A percentile compares a stretch with the other conserved stretches of the same genome.
Evolutionary conservation across 768 basidiomycete genomes (phyloP).

Genomic region (Amanita jacksonii): DNA sequence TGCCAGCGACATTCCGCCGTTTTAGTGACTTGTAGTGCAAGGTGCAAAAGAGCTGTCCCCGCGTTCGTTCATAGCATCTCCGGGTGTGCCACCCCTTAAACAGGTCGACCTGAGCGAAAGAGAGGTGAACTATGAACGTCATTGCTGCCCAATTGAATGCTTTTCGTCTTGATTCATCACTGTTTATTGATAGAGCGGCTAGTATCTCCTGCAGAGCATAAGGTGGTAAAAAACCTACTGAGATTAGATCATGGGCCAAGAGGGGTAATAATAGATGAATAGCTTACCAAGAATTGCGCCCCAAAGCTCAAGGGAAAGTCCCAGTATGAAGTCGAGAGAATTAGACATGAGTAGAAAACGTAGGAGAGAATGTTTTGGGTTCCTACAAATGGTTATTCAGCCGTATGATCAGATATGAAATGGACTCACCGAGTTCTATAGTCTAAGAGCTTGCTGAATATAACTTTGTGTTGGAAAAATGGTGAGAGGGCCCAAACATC

Average conservation of each 20-base stretch:
- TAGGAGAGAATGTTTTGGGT: constrained; percentile 48
- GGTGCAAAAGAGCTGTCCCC: constrained; percentile 62
- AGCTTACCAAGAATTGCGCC: constrained; percentile 38
- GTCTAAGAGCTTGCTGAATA: constrained; percentile 53
- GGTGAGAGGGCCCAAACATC: constrained; percentile 63
- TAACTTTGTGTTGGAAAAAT: constrained; percentile 56
- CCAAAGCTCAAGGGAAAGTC: constrained; percentile 50
- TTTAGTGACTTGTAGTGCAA: constrained; percentile 62
- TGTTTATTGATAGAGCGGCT: constrained; percentile 33
- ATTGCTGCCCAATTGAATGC: constrained; percentile 54
- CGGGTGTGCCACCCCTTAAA: constrained; percentile 59
- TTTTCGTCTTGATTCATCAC: constrained; percentile 28
- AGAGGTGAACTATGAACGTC: constrained; percentile 52
- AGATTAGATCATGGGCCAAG: constrained; percentile 3
- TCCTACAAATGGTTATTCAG: constrained; percentile 19
- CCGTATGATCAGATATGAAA: background rate
- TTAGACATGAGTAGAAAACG: constrained; percentile 57
- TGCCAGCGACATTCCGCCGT: constrained; percentile 46
- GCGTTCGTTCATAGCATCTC: constrained; percentile 61
- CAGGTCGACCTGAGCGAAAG: constrained; percentile 58
- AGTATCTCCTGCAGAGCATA: constrained; percentile 59
- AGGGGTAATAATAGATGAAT: constrained; percentile 3
- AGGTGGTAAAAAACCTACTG: constrained; percentile 52
- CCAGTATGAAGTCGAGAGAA: constrained; percentile 58
- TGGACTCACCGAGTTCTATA: constrained; percentile 33